phyloP scores from a whole-genome alignment of 257 asterid species.

The Primulina tabacum region DNA sequence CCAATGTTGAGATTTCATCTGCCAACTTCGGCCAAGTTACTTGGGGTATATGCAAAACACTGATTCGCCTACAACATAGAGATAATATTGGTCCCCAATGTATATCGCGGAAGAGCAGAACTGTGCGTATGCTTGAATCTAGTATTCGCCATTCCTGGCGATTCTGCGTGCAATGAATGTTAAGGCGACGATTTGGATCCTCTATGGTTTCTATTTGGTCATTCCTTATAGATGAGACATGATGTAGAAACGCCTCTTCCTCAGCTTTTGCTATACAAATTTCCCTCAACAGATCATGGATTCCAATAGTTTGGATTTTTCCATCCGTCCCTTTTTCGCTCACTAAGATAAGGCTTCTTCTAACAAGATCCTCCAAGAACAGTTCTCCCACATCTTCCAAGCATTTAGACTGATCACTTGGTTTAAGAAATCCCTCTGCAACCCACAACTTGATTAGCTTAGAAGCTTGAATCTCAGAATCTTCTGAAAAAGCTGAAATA shows the following conservation, averaged over 20 bases:
- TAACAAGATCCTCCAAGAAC: background rate
- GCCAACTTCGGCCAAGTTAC: background rate
- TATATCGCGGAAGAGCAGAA: background rate
- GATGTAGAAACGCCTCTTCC: background rate
- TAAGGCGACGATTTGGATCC: background rate
- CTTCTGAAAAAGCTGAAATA: background rate
- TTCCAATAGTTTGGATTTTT: background rate
- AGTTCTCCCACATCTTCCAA: background rate
- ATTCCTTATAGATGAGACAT: background rate
- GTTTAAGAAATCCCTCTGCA: background rate
- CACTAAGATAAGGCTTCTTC: background rate
- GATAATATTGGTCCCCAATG: background rate
- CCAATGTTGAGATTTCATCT: background rate
- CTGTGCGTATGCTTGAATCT: background rate
- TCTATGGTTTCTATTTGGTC: background rate
- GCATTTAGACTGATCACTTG: background rate
- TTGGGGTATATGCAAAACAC: background rate
- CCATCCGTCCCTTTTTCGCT: background rate
- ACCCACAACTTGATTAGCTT: background rate
- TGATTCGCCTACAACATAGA: background rate
- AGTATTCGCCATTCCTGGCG: background rate
- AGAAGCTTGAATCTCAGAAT: background rate
- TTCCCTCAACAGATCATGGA: background rate
- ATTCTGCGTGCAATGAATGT: background rate
- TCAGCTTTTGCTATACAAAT: background rate